Base-by-base conservation (phyloP, 257 asterid species). In the Solanum chmielewskii region DNA sequence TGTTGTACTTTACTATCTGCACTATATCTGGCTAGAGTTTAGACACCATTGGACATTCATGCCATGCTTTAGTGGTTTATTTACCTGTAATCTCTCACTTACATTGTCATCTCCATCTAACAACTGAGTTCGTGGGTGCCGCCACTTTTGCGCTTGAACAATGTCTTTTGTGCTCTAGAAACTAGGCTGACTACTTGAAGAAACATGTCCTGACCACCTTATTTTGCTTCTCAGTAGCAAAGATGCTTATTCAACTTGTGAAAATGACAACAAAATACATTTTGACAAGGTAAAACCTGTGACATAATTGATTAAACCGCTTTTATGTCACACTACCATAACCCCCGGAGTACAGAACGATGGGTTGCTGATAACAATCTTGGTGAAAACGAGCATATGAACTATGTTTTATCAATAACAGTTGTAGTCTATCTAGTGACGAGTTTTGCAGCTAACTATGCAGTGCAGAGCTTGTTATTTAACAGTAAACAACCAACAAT, bases 141-240 rank as follows among this genome's bases (percentile, higher is more conserved):
- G 90, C 78, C 37, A 59, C 12, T 85, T 44, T 75, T 68, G 60
- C 42, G 66, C 81, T 62, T 82, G 90, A 31, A 4, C 39, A 20
- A 64, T 78, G 45, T 69, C 89, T 74, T 86, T 78, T 44, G 90
- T 91, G 23, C 86, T 39, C 90, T 90, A 69, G 83, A 91, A 89
- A 87, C 90, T 92, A 35, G 93, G 93, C 85, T 85, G 91, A 86
- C 90, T 90, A 20, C 93, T 88, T 12, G 91, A 88, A 23, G 94
- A 87, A 78, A 92, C 92, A 39, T 89, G 91, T 39, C 91, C 92
- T 5, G 27, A 25, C 27, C 27, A 91, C 94, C 85, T 88, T 91
- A 89, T 92, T 90, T 86, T 92, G 92, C 49, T 86, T 62, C 88
- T 91, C 92, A 33, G 84, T 92, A 29, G 20, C 44, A 11, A 49